Percentiles rank a stretch among this genome's conserved stretches.
Conservation (phyloP, 2,329 filamentous ascomycete genomes). For the Cercospora sojina region DNA sequence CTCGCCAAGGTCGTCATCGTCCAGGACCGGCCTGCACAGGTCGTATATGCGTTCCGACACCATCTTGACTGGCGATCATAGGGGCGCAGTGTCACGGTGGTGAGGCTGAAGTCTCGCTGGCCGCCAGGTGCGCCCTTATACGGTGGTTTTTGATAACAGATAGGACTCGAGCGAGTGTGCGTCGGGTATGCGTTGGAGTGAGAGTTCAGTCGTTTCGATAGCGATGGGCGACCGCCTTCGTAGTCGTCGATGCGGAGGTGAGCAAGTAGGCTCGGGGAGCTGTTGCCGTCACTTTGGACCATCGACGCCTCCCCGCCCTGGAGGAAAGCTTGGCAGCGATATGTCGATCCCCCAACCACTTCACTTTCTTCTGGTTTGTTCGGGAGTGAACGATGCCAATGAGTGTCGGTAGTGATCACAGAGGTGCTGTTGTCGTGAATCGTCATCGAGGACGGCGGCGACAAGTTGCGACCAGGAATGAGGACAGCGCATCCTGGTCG, state of each 20-base stretch:
- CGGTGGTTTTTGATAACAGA: neutral
- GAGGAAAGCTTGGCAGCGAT: slow-evolving; percentile 1
- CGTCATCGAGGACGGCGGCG: slow-evolving; percentile 6
- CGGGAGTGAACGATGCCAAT: neutral
- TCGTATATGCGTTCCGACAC: slow-evolving; percentile 92
- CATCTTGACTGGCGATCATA: slow-evolving; percentile 57
- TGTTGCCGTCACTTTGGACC: neutral
- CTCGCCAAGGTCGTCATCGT: slow-evolving; percentile 65
- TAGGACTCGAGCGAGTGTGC: neutral
- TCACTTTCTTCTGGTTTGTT: neutral
- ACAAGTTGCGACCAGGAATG: slow-evolving; percentile 10
- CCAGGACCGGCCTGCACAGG: slow-evolving; percentile 81
- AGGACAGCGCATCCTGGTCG: slow-evolving; percentile 3
- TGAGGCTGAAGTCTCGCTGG: slow-evolving; percentile 5
- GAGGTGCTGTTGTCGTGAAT: slow-evolving; percentile 2
- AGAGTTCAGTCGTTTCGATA: neutral
- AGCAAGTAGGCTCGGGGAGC: slow-evolving; percentile 1
- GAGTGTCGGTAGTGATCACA: too few relatives aligned
- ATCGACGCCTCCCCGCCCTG: slow-evolving; percentile 6
- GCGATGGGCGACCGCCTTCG: neutral
- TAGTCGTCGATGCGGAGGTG: slow-evolving; percentile 9
- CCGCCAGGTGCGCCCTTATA: neutral
- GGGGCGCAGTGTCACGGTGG: neutral
- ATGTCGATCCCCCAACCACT: neutral
- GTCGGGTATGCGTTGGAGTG: neutral